Base-by-base conservation (phyloP, 345 rosid genomes). In the Rhizophora apiculata region DNA sequence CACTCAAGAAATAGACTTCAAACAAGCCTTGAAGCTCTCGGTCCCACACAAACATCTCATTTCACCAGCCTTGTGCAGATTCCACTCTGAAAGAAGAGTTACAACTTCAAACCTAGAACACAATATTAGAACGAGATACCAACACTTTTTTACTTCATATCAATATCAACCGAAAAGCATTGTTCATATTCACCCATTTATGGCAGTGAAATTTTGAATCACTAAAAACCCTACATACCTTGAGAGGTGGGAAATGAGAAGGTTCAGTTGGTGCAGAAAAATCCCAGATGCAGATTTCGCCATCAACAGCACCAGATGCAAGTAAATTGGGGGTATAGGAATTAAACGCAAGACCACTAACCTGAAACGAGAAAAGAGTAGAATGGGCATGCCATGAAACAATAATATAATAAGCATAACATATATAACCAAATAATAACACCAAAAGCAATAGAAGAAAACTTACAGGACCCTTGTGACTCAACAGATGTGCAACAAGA, bases 221-320 rank as follows among this genome's bases (percentile, higher is more conserved):
- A 21, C 58, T 34, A 9, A 52, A 18, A 22, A 9, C 19, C 51
- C 13, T 37, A 51, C 70, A 30, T 74, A 88, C 98, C 96, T 81
- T 90, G 54, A 90, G 90, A 46, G 92, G 86, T 6, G 99, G 98
- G 71, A 82, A 90, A 82, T 84, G 95, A 68, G 91, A 75, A 74
- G 97, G 95, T 76, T 85, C 89, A n/a, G 84, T 65, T 51, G 99
- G 99, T 64, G 79, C 73, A 60, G 90, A 71, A 76, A 96, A 72
- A 85, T 96, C 97, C 99, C 99, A 96, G 52, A 96, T 89, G 84
- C 90, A 89, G 67, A 90, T 88, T 86, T 96, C 97, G 72, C 97
- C 96, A 75, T 90, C 99, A 72, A 92, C 98, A 56, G 98, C 97
- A 49, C 98, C 99, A 71, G 99, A 92, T 65, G 98, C 99, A 79